Base-by-base conservation (phyloP, 768 basidiomycete genomes). In the Termitomyces sp. region DNA sequence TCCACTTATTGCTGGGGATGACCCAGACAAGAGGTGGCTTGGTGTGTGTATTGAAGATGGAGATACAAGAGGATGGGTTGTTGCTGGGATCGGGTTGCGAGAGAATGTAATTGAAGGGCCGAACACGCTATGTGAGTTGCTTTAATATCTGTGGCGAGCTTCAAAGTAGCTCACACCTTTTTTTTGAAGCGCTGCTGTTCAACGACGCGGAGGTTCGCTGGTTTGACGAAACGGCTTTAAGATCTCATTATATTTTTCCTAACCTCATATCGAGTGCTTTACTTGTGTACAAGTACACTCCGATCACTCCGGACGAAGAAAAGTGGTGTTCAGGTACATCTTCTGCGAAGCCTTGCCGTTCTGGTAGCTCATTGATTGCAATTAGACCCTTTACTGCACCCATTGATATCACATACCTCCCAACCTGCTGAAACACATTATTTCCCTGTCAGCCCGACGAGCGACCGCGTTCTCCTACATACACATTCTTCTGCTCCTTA, bases 401-500 rank as follows among this genome's bases (percentile, higher is more conserved):
- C 91, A 3, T 72, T 93, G n/a, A 73, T 94, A 13, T 72, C 80
- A 33, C 87, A 93, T 59, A 76, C 76, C 0, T 85, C 90, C 0
- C 74, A 80, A 52, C 67, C 75, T 1, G 71, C 78, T 10, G 91
- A 93, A 72, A 82, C 82, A 0, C 86, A 91, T 67, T 90, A 89
- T 64, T 84, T 82, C 69, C 81, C 85, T 33, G 74, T 89, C 32
- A 61, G 61, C 43, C 67, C 67, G 0, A 70, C 63, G 16, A 67
- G 72, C 41, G 76, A 73, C 41, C 74, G 72, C 4, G 77, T 80
- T 41, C 72, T 82, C n/a, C 76, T 92, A 13, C 90, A 93, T 68
- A 82, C 86, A 0, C 89, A 93, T 68, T 70, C 80, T 7, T 71
- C 77, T 6, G 90, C 84, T 2, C 90, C 93, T 0, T 93, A 85